A percentile compares a stretch with the other conserved stretches of the same genome.
Conservation (phyloP, 176 grass and related monocot genomes). For the Hordeum marinum region DNA sequence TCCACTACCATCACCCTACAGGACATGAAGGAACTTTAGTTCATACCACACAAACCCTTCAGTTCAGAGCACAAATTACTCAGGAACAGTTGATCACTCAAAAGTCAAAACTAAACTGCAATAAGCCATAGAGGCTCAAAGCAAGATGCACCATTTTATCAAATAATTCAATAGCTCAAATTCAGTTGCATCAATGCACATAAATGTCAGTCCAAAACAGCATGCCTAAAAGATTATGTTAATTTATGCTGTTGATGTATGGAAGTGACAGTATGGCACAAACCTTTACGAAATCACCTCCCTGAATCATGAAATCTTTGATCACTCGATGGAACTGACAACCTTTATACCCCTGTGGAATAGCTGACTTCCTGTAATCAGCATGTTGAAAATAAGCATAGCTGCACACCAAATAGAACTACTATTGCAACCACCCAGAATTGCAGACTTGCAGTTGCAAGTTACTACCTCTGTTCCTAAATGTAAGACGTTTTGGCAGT, state of each 20-base stretch:
- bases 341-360: constrained; percentile 80
- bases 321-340: constrained; percentile 97
- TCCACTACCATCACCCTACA: constrained; percentile 89
- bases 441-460: not conserved
- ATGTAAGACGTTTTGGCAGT: no score
- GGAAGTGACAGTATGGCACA: not conserved
- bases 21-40: constrained; percentile 11
- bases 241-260: not conserved
- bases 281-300: constrained; percentile 97
- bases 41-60: not conserved
- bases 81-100: not conserved
- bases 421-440: not conserved
- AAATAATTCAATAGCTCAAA: not conserved
- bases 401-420: not conserved
- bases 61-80: not conserved
- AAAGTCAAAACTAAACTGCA: not conserved
- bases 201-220: not conserved
- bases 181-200: not conserved
- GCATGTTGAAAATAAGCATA: constrained; percentile 8
- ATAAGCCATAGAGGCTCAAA: not conserved
- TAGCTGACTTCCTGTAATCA: constrained; percentile 57
- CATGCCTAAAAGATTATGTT: not conserved
- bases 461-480: not conserved
- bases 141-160: not conserved
- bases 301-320: constrained; percentile 99